phyloP scores from a whole-genome alignment of 2,329 filamentous ascomycete species.

The Ophiostoma novo-ulmi region DNA sequence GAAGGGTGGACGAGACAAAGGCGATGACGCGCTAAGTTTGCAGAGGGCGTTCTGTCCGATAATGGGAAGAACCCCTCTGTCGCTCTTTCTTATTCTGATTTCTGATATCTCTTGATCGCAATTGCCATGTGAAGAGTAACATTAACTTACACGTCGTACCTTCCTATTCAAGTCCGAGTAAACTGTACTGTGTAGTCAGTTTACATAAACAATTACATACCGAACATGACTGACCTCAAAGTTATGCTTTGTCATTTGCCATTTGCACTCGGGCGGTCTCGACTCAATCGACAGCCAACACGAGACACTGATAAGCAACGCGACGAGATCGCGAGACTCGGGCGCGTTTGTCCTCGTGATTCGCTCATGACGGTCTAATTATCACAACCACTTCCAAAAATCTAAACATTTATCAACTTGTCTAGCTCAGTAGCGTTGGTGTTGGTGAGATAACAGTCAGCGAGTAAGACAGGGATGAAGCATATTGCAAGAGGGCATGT shows the following conservation, averaged over 20 bases:
- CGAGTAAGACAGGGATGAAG: neutral
- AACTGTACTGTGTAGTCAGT: neutral
- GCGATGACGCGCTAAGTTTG: slow-evolving; percentile 9
- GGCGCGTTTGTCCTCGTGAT: neutral
- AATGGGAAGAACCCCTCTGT: neutral
- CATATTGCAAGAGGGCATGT: neutral
- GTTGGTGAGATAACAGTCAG: neutral
- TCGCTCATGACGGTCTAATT: neutral
- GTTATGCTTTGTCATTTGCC: neutral
- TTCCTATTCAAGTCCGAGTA: neutral
- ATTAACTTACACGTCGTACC: neutral
- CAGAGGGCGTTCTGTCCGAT: neutral
- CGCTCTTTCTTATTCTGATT: neutral
- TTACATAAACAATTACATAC: neutral
- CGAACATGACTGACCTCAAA: neutral
- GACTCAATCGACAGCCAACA: neutral
- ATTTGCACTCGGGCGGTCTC: neutral
- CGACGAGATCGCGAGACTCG: neutral
- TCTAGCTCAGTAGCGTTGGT: neutral
- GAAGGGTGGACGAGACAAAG: slow-evolving; percentile 1
- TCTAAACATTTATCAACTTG: neutral
- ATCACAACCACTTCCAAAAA: neutral
- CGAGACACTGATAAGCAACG: neutral
- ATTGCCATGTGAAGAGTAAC: neutral
- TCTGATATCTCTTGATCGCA: neutral